Evolutionary conservation across 148 eudicot genomes (phyloP).

Genomic region (Linanthus parryae): DNA sequence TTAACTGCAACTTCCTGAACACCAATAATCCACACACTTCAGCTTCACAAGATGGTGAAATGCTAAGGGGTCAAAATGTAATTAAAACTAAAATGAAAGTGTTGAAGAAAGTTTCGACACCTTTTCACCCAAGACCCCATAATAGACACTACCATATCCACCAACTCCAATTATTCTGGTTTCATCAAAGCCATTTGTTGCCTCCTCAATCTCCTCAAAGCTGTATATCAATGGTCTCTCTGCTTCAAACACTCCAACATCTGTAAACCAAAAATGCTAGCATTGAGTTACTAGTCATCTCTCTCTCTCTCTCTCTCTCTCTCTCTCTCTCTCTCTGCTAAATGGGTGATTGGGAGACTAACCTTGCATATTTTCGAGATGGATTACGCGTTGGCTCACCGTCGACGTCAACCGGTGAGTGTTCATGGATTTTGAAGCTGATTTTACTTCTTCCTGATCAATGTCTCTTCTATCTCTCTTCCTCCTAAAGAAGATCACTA

Average conservation of each 20-base stretch:
- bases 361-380: constrained; percentile 9
- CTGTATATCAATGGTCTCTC: constrained; percentile 36
- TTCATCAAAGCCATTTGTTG: constrained; percentile 34
- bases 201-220: constrained; percentile 38
- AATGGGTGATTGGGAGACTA: too few species aligned
- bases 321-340: too few species aligned
- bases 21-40: too few species aligned
- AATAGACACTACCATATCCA: constrained; percentile 44
- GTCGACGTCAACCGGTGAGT: constrained; percentile 14
- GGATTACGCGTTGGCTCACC: constrained; percentile 21
- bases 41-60: too few species aligned
- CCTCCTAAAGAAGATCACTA: constrained; percentile 20
- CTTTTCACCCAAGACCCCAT: constrained; percentile 32
- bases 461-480: constrained; percentile 7
- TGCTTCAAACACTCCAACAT: constrained; percentile 28
- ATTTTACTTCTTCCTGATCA: constrained; percentile 15
- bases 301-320: too few species aligned
- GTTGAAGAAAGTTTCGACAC: constrained; percentile 7
- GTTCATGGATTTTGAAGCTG: constrained; percentile 18
- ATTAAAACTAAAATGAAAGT: too few species aligned
- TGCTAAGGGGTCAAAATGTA: background rate
- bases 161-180: constrained; percentile 39
- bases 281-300: too few species aligned
- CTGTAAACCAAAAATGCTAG: too few species aligned
- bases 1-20: constrained; percentile 41